Evolutionary conservation across 371 early-diverging fungal genomes (phyloP).

Genomic region (Mucor sp.): DNA sequence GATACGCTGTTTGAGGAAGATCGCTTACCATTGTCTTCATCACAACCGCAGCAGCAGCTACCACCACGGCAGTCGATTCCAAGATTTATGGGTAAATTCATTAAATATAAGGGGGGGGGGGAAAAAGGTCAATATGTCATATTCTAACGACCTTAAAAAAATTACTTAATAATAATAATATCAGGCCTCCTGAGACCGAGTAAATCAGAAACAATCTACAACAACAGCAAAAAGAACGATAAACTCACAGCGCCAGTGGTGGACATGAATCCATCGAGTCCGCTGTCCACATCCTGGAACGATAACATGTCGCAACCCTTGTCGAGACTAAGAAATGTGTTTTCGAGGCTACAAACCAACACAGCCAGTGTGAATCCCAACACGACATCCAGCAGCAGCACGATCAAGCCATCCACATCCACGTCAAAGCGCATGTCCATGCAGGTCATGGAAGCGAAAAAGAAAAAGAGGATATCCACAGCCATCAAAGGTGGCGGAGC

Average conservation of each 20-base stretch:
- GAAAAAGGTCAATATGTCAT: not conserved
- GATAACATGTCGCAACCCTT: conserved; percentile 8
- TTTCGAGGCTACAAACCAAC: conserved; percentile 16
- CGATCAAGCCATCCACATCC: not conserved
- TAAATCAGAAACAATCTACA: conserved; percentile 19
- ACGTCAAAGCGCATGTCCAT: not conserved
- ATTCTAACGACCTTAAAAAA: not conserved
- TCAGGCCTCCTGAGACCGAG: conserved; percentile 12
- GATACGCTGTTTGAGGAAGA: conserved; percentile 13
- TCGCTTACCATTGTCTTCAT: not conserved
- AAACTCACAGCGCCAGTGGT: not conserved
- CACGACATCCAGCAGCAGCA: not conserved
- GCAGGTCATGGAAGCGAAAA: conserved; percentile 2
- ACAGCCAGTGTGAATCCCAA: not conserved
- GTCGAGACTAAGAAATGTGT: conserved; percentile 18
- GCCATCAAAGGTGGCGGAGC: not conserved
- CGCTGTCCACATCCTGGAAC: conserved; percentile 18
- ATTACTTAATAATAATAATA: not conserved
- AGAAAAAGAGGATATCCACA: not conserved
- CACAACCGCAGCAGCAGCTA: not conserved
- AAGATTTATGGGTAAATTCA: conserved; percentile 6
- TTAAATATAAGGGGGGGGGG: not conserved
- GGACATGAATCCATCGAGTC: not conserved
- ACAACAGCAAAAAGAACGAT: not conserved
- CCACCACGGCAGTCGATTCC: not conserved